A percentile compares a stretch with the other conserved stretches of the same genome.
Conservation (phyloP, 345 rosid species). For the Eucalyptus lansdowneana region DNA sequence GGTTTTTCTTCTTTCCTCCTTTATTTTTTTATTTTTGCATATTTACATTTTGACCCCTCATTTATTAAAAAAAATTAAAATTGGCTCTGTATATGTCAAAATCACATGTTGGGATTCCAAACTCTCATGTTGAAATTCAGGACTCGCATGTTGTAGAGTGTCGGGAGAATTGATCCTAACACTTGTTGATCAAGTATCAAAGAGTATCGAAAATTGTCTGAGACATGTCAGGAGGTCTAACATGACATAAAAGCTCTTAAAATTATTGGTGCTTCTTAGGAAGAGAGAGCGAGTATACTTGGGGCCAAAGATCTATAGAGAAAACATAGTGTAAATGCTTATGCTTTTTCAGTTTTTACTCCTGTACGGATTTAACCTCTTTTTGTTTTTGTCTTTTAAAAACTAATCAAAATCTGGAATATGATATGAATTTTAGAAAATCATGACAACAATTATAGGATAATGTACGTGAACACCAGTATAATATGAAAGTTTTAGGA, state of each 20-base stretch:
- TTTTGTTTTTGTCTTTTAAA: not conserved
- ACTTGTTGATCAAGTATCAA: accelerated
- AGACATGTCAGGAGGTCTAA: accelerated
- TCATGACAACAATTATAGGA: not conserved
- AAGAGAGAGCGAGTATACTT: not conserved
- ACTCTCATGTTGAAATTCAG: too few relatives aligned
- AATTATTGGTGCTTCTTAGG: not conserved
- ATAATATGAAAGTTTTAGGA: not conserved
- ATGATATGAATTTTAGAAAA: not conserved
- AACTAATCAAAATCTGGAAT: not conserved
- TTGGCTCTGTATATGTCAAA: too few relatives aligned
- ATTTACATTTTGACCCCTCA: too few relatives aligned
- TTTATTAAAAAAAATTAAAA: too few relatives aligned
- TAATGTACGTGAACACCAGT: not conserved
- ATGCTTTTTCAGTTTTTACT: not conserved
- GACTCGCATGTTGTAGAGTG: too few relatives aligned
- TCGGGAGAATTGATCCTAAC: too few relatives aligned
- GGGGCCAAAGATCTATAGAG: not conserved
- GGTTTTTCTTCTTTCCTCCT: too few relatives aligned
- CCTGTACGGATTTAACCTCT: not conserved
- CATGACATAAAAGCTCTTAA: too few relatives aligned
- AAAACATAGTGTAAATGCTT: not conserved
- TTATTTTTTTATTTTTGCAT: too few relatives aligned
- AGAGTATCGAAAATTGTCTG: too few relatives aligned
- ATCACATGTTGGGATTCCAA: too few relatives aligned